Base-by-base conservation (phyloP, 2,329 filamentous ascomycete species). In the Myrmaecium sp. region DNA sequence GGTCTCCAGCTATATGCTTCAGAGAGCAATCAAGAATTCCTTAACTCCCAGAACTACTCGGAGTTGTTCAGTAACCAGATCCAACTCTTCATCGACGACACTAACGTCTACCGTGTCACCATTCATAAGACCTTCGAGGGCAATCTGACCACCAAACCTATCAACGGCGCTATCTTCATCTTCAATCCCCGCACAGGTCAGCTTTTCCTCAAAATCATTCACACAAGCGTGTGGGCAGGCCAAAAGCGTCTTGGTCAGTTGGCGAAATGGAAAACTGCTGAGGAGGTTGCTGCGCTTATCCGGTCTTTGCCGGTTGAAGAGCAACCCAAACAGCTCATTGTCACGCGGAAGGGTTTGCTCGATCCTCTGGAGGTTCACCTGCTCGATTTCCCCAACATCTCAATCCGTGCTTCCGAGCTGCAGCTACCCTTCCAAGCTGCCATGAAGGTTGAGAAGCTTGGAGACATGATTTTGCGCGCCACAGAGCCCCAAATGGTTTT, bases 71-170 rank as follows among this genome's bases (percentile, higher is more conserved):
- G 86, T 63, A 93, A 94, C 54, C 86, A 95, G 59, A 92, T 91
- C 16, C 89, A 98, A 58, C 66, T 98, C 25, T 98, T 98, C 60
- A 95, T 98, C 36, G 89, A 98, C 42, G 89, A 98, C 49, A 98
- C 89, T 33, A 98, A 98, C 44, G 91, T 98, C 27, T 98, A 98
- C 51, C 84, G 89, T 60, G 89, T 98, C 34, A 98, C 89, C 1
- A 98, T 98, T 36, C 89, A 98, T 65, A 98, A 98, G 69, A 98
- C 89, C 0, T 98, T 98, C 36, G 89, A 98, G 54, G 89, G 89
- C 42, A 98, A 98, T 49, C 63, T 98, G 69, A 98, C 89, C 0
- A 98, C 89, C 2, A 98, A 98, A 57, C 89, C 89, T 3, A 98
- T 98, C 65, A 98, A 98, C 51, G 89, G 89, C 49, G 89, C 91